A percentile compares a stretch with the other conserved stretches of the same genome.
These are phyloP conservation scores for Bisporella sp. DNA, from an alignment of 2,329 filamentous ascomycete genomes.

Conservation along the genomic window DNA sequence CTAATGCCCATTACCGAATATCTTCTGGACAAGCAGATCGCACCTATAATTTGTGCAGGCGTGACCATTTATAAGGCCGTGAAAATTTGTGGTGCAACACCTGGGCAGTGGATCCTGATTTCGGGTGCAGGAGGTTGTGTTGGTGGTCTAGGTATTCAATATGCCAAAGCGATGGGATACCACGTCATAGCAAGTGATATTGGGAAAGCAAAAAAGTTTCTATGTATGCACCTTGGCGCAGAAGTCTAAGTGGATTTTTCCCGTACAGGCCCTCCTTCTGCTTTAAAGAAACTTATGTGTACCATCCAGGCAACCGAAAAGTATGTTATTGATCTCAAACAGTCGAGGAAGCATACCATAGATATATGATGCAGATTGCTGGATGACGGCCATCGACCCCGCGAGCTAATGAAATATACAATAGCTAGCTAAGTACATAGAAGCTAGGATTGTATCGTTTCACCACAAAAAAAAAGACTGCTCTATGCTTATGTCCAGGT, in stretches of 20 bases:
- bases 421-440: too few relatives aligned
- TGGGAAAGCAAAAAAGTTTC: slow-evolving; percentile 12
- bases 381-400: too few relatives aligned
- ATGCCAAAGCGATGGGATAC: slow-evolving; percentile 16
- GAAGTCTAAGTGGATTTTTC: slow-evolving; percentile 18
- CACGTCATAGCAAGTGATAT: slow-evolving; percentile 22
- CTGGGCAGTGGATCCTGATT: slow-evolving; percentile 18
- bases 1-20: slow-evolving; percentile 45
- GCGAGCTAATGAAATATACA: too few relatives aligned
- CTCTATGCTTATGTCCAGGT: too few relatives aligned
- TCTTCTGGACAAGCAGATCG: slow-evolving; percentile 38
- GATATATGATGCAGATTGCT: too few relatives aligned
- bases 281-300: too few relatives aligned
- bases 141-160: slow-evolving; percentile 17
- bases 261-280: not conserved
- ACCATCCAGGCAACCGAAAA: too few relatives aligned
- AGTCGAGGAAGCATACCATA: too few relatives aligned
- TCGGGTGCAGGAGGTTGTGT: slow-evolving; percentile 21
- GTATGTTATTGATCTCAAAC: too few relatives aligned
- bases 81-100: slow-evolving; percentile 36
- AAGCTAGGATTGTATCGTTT: too few relatives aligned
- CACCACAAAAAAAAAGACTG: too few relatives aligned
- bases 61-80: slow-evolving; percentile 63
- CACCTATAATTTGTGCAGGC: slow-evolving; percentile 69
- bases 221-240: slow-evolving; percentile 15